phyloP scores from a whole-genome alignment of 441 rosid genomes.

The Adansonia gregorii region DNA sequence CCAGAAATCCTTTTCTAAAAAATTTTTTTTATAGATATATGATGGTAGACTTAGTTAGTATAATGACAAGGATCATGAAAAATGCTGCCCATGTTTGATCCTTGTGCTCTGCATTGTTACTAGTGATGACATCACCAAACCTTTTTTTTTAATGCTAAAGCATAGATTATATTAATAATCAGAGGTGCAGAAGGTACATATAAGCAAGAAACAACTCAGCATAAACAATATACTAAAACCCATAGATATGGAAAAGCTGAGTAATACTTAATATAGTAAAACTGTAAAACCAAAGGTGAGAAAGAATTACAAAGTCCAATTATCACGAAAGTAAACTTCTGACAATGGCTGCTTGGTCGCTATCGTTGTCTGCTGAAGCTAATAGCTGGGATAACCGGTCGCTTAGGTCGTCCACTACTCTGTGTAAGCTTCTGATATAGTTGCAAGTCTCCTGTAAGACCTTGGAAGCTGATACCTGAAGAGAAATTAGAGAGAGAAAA shows the following conservation, averaged over 20 bases:
- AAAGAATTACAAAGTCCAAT: background rate
- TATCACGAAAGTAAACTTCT: conserved; percentile 76
- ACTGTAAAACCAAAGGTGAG: background rate
- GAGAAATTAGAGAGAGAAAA: background rate
- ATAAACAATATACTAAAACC: too few relatives aligned
- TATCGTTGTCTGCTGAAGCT: conserved; percentile 68
- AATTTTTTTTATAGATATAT: conserved; percentile 6
- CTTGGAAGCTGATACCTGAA: conserved; percentile 75
- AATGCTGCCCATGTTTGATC: background rate
- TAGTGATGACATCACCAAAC: background rate
- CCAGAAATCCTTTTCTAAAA: background rate
- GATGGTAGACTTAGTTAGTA: background rate
- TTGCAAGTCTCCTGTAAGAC: conserved; percentile 90
- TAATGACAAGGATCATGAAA: conserved; percentile 1
- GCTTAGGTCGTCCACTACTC: conserved; percentile 84
- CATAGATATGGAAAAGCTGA: background rate
- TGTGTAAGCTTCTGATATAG: conserved; percentile 75
- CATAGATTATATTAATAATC: too few relatives aligned
- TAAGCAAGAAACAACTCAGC: too few relatives aligned
- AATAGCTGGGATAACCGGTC: conserved; percentile 79
- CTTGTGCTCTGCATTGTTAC: background rate
- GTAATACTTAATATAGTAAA: background rate
- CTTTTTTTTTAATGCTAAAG: background rate
- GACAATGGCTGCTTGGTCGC: conserved; percentile 87
- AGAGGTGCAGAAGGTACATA: too few relatives aligned